Percentiles rank a stretch among this genome's conserved stretches.
Conservation (phyloP, 1,284 basidiomycete genomes). For the Pseudomicrostroma phylloplanum region DNA sequence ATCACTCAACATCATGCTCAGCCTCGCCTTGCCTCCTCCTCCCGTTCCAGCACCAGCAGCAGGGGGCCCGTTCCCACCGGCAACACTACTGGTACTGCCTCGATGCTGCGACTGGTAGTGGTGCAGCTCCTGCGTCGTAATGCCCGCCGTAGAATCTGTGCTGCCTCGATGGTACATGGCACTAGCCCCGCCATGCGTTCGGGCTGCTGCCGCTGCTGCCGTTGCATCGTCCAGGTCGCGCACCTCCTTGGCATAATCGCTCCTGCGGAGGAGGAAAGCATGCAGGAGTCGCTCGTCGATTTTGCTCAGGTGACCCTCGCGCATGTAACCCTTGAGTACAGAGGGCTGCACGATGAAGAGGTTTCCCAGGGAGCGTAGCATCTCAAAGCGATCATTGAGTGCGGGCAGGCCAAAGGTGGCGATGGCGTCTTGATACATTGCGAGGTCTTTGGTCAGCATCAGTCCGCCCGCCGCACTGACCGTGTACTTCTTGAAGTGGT, state of each 20-base stretch:
- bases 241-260: slow-evolving; percentile 61
- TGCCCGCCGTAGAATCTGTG: background rate
- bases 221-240: slow-evolving; percentile 21
- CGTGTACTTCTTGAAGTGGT: slow-evolving; percentile 91
- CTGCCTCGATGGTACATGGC: background rate
- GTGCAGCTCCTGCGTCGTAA: too few species aligned
- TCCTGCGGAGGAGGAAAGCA: slow-evolving; percentile 83
- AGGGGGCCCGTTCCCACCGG: background rate
- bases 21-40: background rate
- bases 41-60: background rate
- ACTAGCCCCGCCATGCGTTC: too few species aligned
- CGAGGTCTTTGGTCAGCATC: slow-evolving; percentile 97
- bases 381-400: slow-evolving; percentile 91
- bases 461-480: slow-evolving; percentile 93
- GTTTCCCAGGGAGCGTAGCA: slow-evolving; percentile 94
- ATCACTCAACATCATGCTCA: background rate
- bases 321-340: slow-evolving; percentile 49
- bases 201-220: background rate
- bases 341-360: slow-evolving; percentile 60
- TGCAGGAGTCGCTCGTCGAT: slow-evolving; percentile 80
- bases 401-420: slow-evolving; percentile 66
- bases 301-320: slow-evolving; percentile 53
- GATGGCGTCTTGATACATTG: slow-evolving; percentile 89
- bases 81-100: background rate
- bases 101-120: too few species aligned